Base-by-base conservation (phyloP, 768 basidiomycete genomes). In the Myochromella boudieri region DNA sequence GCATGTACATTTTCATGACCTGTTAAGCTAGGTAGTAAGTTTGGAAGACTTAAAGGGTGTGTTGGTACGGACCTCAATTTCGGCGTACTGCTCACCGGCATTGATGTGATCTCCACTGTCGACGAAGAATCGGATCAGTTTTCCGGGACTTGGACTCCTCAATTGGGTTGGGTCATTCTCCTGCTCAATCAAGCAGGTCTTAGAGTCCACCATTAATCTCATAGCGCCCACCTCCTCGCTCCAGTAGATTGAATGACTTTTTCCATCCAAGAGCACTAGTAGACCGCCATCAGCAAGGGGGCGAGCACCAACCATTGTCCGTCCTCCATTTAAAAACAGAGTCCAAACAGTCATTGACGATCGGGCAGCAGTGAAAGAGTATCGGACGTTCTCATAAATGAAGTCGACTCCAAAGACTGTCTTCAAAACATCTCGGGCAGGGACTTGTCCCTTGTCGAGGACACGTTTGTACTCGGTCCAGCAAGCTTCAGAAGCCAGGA, bases 1-100 rank as follows among this genome's bases (percentile, higher is more conserved):
- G 94, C 95, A 99, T 97, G 68, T 97, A 97, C 97, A 98, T 99
- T 75, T 99, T 97, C 93, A 97, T 95, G 51, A 92, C 90, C 87
- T 88, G 44, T 5, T 48, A 37, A 17, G 27, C 38, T 25, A 32
- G n/a, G n/a, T n/a, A n/a, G n/a, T n/a, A n/a, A 34, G 24, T 9
- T 50, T 37, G 48, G 45, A 33, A 18, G 15, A 49, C 4, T 42
- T 5, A 31, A 22, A 17, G 20, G n/a, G 27, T 39, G 14, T n/a
- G 36, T 42, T 44, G 43, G 22, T 5, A 55, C 78, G 44, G 54
- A 91, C 91, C 79, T 98, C 97, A 36, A 99, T 97, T 63, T 99
- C 97, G 42, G 97, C 97, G 65, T 97, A 98, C 49, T 91, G 87
- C 52, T 98, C 93, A 15, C 97, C 95, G 51, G 95, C 92, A 53